Evolutionary conservation across 2,329 filamentous ascomycete genomes (phyloP), one percentile per base, ranked within the genome.

Genomic region (Microcyclosporella mali): DNA sequence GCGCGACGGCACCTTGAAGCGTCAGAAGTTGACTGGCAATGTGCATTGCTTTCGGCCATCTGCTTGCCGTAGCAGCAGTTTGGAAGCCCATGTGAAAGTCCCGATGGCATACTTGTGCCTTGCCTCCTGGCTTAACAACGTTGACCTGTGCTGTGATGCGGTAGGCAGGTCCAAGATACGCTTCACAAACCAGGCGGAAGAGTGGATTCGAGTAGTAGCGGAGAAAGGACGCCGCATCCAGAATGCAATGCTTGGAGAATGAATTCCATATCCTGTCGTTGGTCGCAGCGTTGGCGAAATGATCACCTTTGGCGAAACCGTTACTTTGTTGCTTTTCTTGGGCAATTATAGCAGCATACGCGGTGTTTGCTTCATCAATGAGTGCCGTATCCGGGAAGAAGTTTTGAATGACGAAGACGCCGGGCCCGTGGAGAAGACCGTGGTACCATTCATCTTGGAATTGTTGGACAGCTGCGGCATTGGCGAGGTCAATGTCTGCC

Each of bases 201-300:
- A 74, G 79, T 0, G 77, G 77, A 50, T 82, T 82, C 3, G 74
- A 69, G 60, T 78, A 81, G 66, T 82, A 82, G 4, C 57, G 46
- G 0, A 75, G 46, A 53, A 82, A 82, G 0, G 72, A 75, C 0
- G 55, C 33, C 0, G 78, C 71, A 47, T 79, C 70, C 19, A 63
- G 56, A 2, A 74, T 57, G 15, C 70, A 73, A 53, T 82, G 79
- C 55, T 82, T 83, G 49, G 72, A 72, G 60, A 82, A 78, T 0
- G 78, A 78, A 63, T 82, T 82, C 78, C 78, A 83, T 63, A 82
- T 80, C 8, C 79, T 70, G 41, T 74, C 69, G 55, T 82, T 82
- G 17, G 70, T 68, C 16, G 73, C 73, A 2, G 68, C 66, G 3
- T 69, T 61, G 1, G 78, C 76, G 58, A 82, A 82, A 53, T 82